phyloP scores from a whole-genome alignment of 495 filamentous ascomycete genomes.

The Daldinia concentrica region DNA sequence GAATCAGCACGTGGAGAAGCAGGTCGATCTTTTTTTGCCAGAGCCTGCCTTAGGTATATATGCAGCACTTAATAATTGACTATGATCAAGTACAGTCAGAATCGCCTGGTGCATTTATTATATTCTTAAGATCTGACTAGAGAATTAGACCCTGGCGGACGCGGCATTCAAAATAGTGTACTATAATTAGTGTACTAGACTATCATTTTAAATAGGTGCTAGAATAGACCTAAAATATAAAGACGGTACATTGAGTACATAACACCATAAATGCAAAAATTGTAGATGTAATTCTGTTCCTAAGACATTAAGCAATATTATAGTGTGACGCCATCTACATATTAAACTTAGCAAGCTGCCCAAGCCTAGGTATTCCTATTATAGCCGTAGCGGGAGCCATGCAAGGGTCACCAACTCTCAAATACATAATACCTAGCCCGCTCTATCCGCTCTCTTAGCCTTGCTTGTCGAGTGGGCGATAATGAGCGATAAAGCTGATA shows the following conservation, averaged over 20 bases:
- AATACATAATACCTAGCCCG: conserved; percentile 10
- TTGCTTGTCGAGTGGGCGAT: conserved; percentile 20
- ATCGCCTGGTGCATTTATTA: not conserved
- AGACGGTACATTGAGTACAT: too few relatives aligned
- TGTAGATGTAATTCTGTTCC: too few relatives aligned
- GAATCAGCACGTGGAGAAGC: conserved; percentile 17
- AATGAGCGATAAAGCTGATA: conserved; percentile 25
- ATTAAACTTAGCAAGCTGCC: not conserved
- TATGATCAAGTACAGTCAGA: not conserved
- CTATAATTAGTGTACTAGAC: too few relatives aligned
- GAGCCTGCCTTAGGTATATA: not conserved
- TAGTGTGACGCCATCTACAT: not conserved
- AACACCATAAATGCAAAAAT: too few relatives aligned
- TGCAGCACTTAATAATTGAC: not conserved
- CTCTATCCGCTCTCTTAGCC: conserved; percentile 29
- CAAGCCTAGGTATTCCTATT: not conserved
- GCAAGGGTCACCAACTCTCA: conserved; percentile 24
- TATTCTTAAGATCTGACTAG: not conserved
- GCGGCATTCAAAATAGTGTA: not conserved
- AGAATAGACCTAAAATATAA: not conserved
- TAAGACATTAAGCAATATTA: not conserved
- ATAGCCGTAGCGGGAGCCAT: not conserved
- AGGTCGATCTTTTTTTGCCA: conserved; percentile 14
- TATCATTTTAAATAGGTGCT: not conserved
- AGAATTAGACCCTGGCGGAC: not conserved